Conservation (phyloP, 2,329 filamentous ascomycete genomes). For the Hypoxylon sp. region DNA sequence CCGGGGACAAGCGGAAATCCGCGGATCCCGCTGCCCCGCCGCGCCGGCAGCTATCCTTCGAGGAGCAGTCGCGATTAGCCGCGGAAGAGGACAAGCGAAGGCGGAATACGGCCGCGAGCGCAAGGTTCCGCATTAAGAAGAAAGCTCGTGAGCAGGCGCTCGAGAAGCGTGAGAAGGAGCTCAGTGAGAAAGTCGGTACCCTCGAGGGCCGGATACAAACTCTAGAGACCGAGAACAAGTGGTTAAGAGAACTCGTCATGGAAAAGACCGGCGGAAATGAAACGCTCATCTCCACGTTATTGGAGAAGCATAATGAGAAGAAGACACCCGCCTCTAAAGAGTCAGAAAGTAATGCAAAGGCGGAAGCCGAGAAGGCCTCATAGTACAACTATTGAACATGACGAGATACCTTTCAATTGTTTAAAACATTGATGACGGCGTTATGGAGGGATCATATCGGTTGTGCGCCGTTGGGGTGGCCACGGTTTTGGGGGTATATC, state of each 20-base stretch:
- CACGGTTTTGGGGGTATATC: conserved; percentile 36
- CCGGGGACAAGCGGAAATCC: conserved; percentile 64
- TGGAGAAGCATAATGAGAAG: conserved; percentile 64
- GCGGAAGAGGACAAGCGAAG: conserved; percentile 93
- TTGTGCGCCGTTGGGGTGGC: conserved; percentile 15
- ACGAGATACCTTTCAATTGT: conserved; percentile 22
- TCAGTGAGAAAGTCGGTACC: conserved; percentile 81
- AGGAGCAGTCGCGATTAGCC: conserved; percentile 79
- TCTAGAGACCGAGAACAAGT: conserved; percentile 68
- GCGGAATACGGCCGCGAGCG: conserved; percentile 89
- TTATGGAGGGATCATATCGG: conserved; percentile 36
- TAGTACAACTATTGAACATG: conserved; percentile 18
- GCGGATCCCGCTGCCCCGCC: conserved; percentile 59
- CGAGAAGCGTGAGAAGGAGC: conserved; percentile 85
- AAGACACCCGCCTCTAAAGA: conserved; percentile 50
- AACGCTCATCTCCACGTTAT: conserved; percentile 64
- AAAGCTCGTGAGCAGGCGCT: conserved; percentile 93
- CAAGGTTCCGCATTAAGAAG: conserved; percentile 94
- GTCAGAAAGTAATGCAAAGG: conserved; percentile 41
- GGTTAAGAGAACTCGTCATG: conserved; percentile 76
- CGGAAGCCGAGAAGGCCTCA: conserved; percentile 36
- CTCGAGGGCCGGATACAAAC: conserved; percentile 80
- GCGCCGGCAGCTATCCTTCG: conserved; percentile 68
- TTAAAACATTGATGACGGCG: conserved; percentile 42
- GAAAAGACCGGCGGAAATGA: conserved; percentile 81